Percentiles rank a stretch among this genome's conserved stretches.
phyloP scores from a whole-genome alignment of 2,329 filamentous ascomycete genomes.

The Aspergillus intermedius region DNA sequence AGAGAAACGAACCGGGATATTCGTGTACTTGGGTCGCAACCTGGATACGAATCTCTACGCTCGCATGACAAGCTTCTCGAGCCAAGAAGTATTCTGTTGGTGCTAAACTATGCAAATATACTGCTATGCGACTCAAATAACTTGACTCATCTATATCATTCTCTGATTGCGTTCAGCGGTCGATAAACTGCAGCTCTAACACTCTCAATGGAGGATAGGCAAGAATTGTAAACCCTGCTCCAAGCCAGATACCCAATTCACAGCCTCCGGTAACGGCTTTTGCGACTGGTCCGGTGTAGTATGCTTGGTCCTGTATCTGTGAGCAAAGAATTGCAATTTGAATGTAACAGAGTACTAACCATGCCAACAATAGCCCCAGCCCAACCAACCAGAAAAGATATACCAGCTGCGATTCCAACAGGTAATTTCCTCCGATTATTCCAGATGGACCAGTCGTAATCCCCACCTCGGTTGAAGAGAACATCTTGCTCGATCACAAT shows the following conservation, averaged over 20 bases:
- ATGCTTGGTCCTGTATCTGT: constrained; percentile 27
- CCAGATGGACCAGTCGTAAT: constrained; percentile 39
- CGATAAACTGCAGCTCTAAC: constrained; percentile 22
- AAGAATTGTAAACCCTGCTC: constrained; percentile 27
- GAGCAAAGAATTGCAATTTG: background rate
- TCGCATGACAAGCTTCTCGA: no score
- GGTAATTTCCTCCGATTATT: constrained; percentile 33
- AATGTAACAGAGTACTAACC: constrained; percentile 16
- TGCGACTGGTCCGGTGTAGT: constrained; percentile 34
- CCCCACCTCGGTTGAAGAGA: constrained; percentile 33
- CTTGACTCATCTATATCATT: no score
- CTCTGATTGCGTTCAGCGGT: background rate
- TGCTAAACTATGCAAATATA: no score
- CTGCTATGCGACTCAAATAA: no score
- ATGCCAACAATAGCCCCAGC: constrained; percentile 36
- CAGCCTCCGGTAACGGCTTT: constrained; percentile 23
- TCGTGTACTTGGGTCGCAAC: no score
- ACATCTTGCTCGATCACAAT: constrained; percentile 39
- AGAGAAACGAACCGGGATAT: no score
- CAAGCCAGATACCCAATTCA: constrained; percentile 35
- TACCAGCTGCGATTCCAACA: constrained; percentile 34
- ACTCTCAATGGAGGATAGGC: constrained; percentile 30
- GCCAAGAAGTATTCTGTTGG: no score
- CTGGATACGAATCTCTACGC: no score
- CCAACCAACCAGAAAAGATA: constrained; percentile 35